phyloP scores from a whole-genome alignment of 2,329 filamentous ascomycete genomes.

The Pseudocercospora cruenta region DNA sequence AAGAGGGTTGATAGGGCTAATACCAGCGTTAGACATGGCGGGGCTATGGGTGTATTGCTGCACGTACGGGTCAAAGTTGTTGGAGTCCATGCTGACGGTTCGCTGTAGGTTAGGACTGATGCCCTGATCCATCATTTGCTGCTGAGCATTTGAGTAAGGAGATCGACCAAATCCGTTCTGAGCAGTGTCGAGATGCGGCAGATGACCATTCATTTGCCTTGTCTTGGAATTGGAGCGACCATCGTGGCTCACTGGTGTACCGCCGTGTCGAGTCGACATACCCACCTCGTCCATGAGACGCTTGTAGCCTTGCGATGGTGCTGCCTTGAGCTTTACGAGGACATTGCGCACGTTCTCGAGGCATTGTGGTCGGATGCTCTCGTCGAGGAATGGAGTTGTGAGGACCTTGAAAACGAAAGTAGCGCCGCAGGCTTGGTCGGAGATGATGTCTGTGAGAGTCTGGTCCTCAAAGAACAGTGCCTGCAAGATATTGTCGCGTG shows the following conservation, averaged over 20 bases:
- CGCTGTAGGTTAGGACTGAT: conserved; percentile 47
- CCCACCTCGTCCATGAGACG: conserved; percentile 98
- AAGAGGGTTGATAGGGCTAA: conserved; percentile 46
- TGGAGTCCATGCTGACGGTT: conserved; percentile 55
- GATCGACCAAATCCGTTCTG: conserved; percentile 40
- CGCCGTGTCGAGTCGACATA: conserved; percentile 63
- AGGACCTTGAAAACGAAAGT: conserved; percentile 98
- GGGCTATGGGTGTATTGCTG: conserved; percentile 43
- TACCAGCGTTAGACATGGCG: conserved; percentile 40
- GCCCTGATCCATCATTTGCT: conserved; percentile 44
- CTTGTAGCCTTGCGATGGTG: conserved; percentile 95
- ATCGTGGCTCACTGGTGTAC: conserved; percentile 42
- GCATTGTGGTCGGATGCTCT: conserved; percentile 82
- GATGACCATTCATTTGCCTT: conserved; percentile 37
- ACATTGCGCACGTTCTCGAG: conserved; percentile 91
- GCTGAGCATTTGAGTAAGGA: conserved; percentile 41
- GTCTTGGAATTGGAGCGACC: conserved; percentile 41
- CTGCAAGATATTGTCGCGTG: conserved; percentile 84
- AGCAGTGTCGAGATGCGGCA: conserved; percentile 39
- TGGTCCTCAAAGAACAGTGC: conserved; percentile 94
- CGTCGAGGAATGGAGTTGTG: conserved; percentile 96
- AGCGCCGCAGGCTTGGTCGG: conserved; percentile 87
- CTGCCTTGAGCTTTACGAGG: conserved; percentile 85
- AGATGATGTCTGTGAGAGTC: conserved; percentile 84
- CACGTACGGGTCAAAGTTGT: conserved; percentile 52